Evolutionary conservation across 495 filamentous ascomycete genomes (phyloP), one percentile per base, ranked within the genome.

Genomic region (Pyronema omphalodes): DNA sequence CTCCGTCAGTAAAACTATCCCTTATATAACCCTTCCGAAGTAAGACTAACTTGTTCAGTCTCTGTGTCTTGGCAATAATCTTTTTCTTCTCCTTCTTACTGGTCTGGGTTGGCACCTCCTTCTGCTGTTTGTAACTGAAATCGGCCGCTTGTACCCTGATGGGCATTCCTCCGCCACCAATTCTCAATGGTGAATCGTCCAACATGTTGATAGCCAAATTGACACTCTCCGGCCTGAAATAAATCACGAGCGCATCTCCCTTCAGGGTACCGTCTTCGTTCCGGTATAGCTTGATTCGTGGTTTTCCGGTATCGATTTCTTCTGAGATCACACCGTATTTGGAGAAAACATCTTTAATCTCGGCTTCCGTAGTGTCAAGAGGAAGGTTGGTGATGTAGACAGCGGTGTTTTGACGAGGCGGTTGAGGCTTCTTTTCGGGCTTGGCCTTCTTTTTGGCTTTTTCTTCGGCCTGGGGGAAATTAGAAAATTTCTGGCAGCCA

Each of bases 301-400:
- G 84, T 37, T 77, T 74, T 49, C 84, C 82, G 57, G 74, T 81
- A 61, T 96, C 91, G 58, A 91, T 87, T 66, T 89, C 84, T 68
- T 94, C 85, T 44, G 89, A 88, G 58, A 98, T 93, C 58, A 98
- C 82, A 46, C 93, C 93, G 67, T 78, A 94, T 58, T 80, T 81
- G 47, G 81, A 85, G 72, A 99, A 99, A 23, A 83, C 74, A 9
- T 84, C 74, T 54, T 77, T 73, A 18, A 98, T 78, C 67, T 99
- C 93, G 7, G 88, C 80, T 17, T 80, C 71, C 0, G 79, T 80
- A 15, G 74, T 80, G 61, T 96, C 84, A 14, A 71, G 68, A 0
- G 93, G 93, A 3, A 99, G 76, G 9, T 79, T 82, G 3, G 86
- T 93, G 39, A 96, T 79, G 67, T 84, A 99, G 48, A 99, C 74